Base-by-base conservation (phyloP, 2,329 filamentous ascomycete species). In the Davidsoniella australis region DNA sequence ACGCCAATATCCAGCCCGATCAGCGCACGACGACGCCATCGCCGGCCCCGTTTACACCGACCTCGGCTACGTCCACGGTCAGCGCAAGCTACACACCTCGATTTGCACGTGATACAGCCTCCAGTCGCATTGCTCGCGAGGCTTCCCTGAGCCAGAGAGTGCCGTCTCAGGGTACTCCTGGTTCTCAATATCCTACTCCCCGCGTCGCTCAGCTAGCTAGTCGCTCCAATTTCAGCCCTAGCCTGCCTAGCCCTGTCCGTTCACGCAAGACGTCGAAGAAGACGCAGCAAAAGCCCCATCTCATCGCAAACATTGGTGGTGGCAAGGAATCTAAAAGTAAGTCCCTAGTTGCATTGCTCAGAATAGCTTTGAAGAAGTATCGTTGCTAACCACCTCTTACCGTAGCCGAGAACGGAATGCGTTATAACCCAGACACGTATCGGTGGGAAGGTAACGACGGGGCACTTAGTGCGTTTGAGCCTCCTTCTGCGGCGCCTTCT, bases 381-480 rank as follows among this genome's bases (percentile, higher is more conserved):
- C 29, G 4, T 33, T 33, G 7, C 29, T 33, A 33, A 33, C 29
- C 3, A 2, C 8, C 29, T 9, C 12, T 12, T 33, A 12, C 24
- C 41, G 41, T 55, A 89, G 85, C 80, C 59, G 75, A 94, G 53
- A 91, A 94, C 63, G 91, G 89, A 55, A 98, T 98, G 91, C 81
- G 78, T 49, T 98, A 94, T 62, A 96, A 98, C 59, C 85, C 91
- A 5, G 70, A 74, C 24, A 83, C 85, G 7, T 91, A 80, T 59
- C 75, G 79, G 45, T 98, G 91, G 91, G 91, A 98, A 69, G 91
- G 91, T 47, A 98, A 98, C 58, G 91, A 98, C 62, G 89, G 86
- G 57, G 82, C 74, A 33, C 68, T 94, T 48, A 74, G 75, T 55
- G 76, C 78, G 4, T 98, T 98, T 63, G 87, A 94, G 48, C 63